Conservation (phyloP, 345 rosid genomes). For the Gossypium sturtianum region DNA sequence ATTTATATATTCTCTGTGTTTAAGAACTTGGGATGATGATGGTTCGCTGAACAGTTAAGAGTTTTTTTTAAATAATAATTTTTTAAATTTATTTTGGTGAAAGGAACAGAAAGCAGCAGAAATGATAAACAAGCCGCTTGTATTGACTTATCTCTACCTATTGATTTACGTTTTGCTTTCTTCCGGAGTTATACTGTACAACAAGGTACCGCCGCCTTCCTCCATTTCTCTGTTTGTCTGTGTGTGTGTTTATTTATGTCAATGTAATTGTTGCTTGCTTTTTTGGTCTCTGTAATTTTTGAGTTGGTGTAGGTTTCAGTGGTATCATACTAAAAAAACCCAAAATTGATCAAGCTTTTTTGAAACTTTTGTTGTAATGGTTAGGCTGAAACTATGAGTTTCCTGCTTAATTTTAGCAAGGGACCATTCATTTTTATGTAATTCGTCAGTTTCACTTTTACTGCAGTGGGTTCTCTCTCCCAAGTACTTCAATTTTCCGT, state of each 20-base stretch:
- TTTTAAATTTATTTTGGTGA: conserved; percentile 6
- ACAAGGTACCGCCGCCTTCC: conserved; percentile 47
- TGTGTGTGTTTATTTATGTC: not conserved
- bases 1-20: not conserved
- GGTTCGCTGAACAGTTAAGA: not conserved
- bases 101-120: conserved; percentile 23
- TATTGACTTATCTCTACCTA: conserved; percentile 75
- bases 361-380: not conserved
- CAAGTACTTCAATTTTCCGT: conserved; percentile 78
- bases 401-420: no score
- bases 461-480: conserved; percentile 97
- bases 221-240: not conserved
- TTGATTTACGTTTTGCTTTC: conserved; percentile 79
- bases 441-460: not conserved
- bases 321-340: not conserved
- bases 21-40: not conserved
- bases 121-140: conserved; percentile 43
- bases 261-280: not conserved
- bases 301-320: not conserved
- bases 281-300: not conserved
- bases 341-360: not conserved
- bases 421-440: not conserved
- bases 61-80: no score
- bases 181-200: conserved; percentile 84
- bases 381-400: not conserved